Base-by-base conservation (phyloP, 805 yeast species). In the Isabelozyma pseudorhagii region DNA sequence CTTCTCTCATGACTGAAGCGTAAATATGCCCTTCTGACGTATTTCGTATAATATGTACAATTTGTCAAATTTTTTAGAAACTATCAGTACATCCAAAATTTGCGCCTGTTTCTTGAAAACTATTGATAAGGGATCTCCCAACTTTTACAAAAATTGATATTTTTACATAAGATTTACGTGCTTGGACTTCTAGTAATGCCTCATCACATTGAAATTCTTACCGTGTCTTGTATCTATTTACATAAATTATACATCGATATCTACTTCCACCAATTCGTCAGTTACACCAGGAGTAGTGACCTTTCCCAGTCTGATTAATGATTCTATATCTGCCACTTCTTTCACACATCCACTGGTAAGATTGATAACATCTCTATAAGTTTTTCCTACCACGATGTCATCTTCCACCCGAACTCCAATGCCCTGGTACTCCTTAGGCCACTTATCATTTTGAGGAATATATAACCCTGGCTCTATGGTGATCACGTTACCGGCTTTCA, bases 391-490 rank as follows among this genome's bases (percentile, higher is more conserved):
- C 0, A 87, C 96, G 38, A 93, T 79, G 65, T 94, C 92, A 69
- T 94, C 99, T 67, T 94, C 99, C 31, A 94, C 87, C 59, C 99
- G 82, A 25, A 94, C 87, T 1, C 98, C 99, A 46, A 94, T 85
- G 29, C 92, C 92, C 60, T 89, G 85, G 71, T 81, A 93, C 57
- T 82, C 82, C 53, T 79, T 75, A 18, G 99, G 98, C 78, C 85
- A 93, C 50, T 72, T 74, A 48, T 79, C 83, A 56, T 75, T 75
- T 55, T 80, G 75, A 1, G 99, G 98, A 41, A 96, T 80, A 64
- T 94, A 94, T 28, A 94, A 78, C 27, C 99, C 99, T 0, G 99
- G 99, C 65, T 96, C 99, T 21, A 96, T 83, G 1, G 99, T 94
- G 44, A 94, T 75, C 4, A 93, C 97, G 63, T 90, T 96, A 18